phyloP scores from a whole-genome alignment of 2,329 filamentous ascomycete species.

The Microsporum audouinii region DNA sequence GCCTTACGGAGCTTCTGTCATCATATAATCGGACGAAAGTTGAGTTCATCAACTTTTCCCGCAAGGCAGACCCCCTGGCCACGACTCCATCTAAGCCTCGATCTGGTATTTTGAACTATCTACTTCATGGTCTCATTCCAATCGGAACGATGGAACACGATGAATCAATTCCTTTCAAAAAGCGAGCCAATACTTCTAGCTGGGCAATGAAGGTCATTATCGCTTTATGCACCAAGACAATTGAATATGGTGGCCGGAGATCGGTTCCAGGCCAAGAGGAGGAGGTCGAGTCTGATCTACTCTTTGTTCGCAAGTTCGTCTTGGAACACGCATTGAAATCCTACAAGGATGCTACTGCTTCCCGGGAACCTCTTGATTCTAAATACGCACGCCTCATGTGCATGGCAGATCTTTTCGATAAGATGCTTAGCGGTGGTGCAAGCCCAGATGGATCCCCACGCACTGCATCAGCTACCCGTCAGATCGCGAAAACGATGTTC shows the following conservation, averaged over 20 bases:
- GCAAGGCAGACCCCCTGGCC: conserved; percentile 71
- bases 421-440: conserved; percentile 75
- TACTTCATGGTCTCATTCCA: conserved; percentile 67
- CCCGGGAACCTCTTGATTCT: conserved; percentile 66
- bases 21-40: conserved; percentile 93
- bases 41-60: conserved; percentile 98
- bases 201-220: conserved; percentile 82
- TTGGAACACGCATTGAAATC: conserved; percentile 85
- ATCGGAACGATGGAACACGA: conserved; percentile 55
- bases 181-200: conserved; percentile 69
- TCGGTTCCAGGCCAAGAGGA: conserved; percentile 25
- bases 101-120: conserved; percentile 83
- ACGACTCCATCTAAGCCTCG: conserved; percentile 88
- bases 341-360: conserved; percentile 75
- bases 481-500: conserved; percentile 90
- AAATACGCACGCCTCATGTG: conserved; percentile 82
- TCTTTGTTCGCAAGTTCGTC: conserved; percentile 90
- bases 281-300: conserved; percentile 42
- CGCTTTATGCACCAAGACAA: conserved; percentile 76
- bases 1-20: conserved; percentile 67
- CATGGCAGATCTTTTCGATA: conserved; percentile 81
- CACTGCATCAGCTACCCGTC: conserved; percentile 54
- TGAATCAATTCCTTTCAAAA: conserved; percentile 68
- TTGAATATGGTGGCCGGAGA: conserved; percentile 56
- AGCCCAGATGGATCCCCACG: conserved; percentile 44